Conservation (phyloP, 768 basidiomycete genomes). For the Phlebiopsis gigantea region DNA sequence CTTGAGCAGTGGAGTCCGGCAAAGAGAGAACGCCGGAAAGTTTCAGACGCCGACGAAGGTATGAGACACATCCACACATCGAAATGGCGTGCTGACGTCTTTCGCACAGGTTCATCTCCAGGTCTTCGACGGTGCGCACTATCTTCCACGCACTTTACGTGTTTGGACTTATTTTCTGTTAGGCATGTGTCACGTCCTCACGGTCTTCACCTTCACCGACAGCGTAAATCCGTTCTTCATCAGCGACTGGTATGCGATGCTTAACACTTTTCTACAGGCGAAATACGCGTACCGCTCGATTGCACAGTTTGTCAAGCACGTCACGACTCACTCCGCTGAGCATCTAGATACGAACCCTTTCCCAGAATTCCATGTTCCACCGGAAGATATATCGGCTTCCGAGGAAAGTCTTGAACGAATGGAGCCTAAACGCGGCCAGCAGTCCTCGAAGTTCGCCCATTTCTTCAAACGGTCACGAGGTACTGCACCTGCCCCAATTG, state of each 20-base stretch:
- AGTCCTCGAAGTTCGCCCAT: background rate
- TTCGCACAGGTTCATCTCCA: slow-evolving; percentile 76
- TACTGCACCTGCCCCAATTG: background rate
- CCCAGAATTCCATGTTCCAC: slow-evolving; percentile 35
- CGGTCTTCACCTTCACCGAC: slow-evolving; percentile 63
- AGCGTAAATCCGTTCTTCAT: slow-evolving; percentile 34
- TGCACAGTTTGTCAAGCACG: slow-evolving; percentile 51
- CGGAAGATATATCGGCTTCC: slow-evolving; percentile 20
- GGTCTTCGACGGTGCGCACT: slow-evolving; percentile 58
- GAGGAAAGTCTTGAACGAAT: slow-evolving; percentile 12
- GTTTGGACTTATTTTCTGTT: background rate
- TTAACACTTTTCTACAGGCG: slow-evolving; percentile 32
- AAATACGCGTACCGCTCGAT: slow-evolving; percentile 57
- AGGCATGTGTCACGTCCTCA: slow-evolving; percentile 74
- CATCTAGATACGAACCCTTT: slow-evolving; percentile 40
- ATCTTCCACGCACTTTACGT: background rate
- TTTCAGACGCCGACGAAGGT: slow-evolving; percentile 47
- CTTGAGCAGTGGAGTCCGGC: slow-evolving; percentile 38
- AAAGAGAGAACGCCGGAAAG: slow-evolving; percentile 44
- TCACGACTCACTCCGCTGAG: slow-evolving; percentile 34
- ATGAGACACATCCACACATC: slow-evolving; percentile 19
- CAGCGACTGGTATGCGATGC: background rate
- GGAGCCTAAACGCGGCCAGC: no score
- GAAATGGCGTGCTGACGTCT: background rate
- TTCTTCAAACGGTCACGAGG: background rate